A percentile compares a stretch with the other conserved stretches of the same genome.
Evolutionary conservation across 495 filamentous ascomycete species (phyloP).

Genomic region (Xylaria venustula): DNA sequence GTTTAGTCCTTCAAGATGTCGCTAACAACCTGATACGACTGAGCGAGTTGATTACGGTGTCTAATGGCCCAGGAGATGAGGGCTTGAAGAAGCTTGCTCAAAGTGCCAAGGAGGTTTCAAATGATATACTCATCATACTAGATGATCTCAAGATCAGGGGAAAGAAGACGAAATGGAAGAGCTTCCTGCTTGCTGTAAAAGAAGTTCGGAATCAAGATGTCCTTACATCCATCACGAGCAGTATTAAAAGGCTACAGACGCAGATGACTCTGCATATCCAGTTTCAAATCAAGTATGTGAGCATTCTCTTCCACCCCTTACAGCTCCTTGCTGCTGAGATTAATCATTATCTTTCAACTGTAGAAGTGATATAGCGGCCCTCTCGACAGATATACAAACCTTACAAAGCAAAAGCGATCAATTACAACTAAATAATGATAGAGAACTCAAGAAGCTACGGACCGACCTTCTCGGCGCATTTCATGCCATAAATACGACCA

Average conservation of each 20-base stretch:
- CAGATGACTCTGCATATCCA: not conserved
- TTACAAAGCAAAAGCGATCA: not conserved
- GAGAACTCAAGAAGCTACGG: not conserved
- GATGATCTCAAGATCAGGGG: not conserved
- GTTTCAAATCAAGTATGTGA: not conserved
- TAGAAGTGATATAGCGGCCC: not conserved
- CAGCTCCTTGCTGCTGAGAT: too few relatives aligned
- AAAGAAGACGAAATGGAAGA: not conserved
- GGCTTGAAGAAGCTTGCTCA: not conserved
- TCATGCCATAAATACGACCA: not conserved
- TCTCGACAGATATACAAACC: not conserved
- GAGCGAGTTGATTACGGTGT: not conserved
- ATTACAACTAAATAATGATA: not conserved
- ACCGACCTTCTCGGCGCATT: not conserved
- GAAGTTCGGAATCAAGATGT: not conserved
- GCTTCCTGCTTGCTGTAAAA: not conserved
- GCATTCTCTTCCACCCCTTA: not conserved
- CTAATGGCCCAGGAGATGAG: not conserved
- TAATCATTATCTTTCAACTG: too few relatives aligned
- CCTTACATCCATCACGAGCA: not conserved
- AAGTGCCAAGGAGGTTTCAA: not conserved
- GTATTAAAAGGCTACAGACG: not conserved
- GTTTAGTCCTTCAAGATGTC: not conserved
- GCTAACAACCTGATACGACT: not conserved
- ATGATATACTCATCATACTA: not conserved